phyloP scores from a whole-genome alignment of 805 yeast genomes.

The Gaillardinia entomophila region DNA sequence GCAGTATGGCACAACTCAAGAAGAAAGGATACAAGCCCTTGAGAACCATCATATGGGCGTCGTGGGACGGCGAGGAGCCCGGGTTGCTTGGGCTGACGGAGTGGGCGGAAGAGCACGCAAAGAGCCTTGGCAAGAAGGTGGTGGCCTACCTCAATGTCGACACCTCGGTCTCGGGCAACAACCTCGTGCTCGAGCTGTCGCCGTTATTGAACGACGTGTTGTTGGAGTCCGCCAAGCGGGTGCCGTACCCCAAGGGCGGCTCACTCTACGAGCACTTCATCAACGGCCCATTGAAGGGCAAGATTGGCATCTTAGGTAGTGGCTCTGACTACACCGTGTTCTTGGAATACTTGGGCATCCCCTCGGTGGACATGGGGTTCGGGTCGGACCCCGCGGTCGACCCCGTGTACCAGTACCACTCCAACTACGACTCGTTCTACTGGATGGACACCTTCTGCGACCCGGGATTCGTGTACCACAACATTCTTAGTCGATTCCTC shows the following conservation, averaged over 20 bases:
- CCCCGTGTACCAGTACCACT: constrained; percentile 70
- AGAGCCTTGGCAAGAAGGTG: constrained; percentile 41
- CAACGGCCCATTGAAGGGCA: constrained; percentile 16
- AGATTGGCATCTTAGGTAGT: constrained; percentile 51
- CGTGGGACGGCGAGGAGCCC: constrained; percentile 80
- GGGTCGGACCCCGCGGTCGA: constrained; percentile 31
- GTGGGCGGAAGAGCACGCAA: constrained; percentile 58
- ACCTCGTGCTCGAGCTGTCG: constrained; percentile 47
- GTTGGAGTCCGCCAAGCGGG: constrained; percentile 35
- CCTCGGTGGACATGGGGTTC: constrained; percentile 59
- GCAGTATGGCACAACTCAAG: constrained; percentile 50
- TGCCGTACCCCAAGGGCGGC: constrained; percentile 41
- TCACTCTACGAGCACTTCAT: constrained; percentile 19
- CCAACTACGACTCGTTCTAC: constrained; percentile 64
- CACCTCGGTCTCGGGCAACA: constrained; percentile 54
- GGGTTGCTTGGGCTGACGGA: constrained; percentile 76
- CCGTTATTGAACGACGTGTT: constrained; percentile 52
- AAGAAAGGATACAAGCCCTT: constrained; percentile 65
- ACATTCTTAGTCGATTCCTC: constrained; percentile 46
- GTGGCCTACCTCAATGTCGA: constrained; percentile 70
- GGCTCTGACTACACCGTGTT: constrained; percentile 68
- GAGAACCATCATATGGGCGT: constrained; percentile 62
- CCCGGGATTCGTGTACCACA: constrained; percentile 56
- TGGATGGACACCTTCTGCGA: constrained; percentile 68
- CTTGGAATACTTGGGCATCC: constrained; percentile 53